Evolutionary conservation across 305 asterid species (phyloP).

Genomic region (Fraxinus sp.): DNA sequence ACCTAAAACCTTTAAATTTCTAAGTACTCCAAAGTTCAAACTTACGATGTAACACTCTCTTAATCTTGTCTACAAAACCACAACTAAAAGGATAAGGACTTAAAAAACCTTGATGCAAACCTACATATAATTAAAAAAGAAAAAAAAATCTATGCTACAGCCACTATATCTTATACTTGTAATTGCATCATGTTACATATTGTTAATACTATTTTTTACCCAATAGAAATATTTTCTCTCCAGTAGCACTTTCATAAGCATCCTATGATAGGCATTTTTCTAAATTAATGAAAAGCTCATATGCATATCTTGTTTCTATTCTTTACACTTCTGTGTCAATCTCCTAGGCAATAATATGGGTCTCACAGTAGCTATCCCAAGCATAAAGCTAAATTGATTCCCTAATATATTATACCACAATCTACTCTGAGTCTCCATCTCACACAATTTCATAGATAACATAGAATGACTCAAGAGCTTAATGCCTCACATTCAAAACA

Average conservation of each 20-base stretch:
- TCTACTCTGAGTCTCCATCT: neutral
- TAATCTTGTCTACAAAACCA: neutral
- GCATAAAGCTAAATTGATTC: slow-evolving; percentile 1
- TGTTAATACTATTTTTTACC: neutral
- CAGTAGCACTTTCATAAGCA: slow-evolving; percentile 1
- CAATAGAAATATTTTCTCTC: neutral
- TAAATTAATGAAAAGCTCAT: neutral
- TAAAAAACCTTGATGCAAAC: neutral
- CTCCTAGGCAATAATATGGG: neutral
- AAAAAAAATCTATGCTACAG: neutral
- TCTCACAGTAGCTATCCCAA: neutral
- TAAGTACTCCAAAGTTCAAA: neutral
- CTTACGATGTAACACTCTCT: neutral
- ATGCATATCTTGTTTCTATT: neutral
- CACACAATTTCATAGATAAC: neutral
- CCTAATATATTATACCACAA: neutral
- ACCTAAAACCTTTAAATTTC: neutral
- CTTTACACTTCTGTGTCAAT: neutral
- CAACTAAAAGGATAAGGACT: neutral
- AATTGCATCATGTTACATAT: neutral
- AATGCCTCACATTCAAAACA: neutral
- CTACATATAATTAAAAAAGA: neutral
- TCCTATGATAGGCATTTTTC: neutral
- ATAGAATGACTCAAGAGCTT: neutral
- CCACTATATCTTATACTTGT: neutral